phyloP scores from a whole-genome alignment of 2,329 filamentous ascomycete genomes.

The Colletotrichum sp. region DNA sequence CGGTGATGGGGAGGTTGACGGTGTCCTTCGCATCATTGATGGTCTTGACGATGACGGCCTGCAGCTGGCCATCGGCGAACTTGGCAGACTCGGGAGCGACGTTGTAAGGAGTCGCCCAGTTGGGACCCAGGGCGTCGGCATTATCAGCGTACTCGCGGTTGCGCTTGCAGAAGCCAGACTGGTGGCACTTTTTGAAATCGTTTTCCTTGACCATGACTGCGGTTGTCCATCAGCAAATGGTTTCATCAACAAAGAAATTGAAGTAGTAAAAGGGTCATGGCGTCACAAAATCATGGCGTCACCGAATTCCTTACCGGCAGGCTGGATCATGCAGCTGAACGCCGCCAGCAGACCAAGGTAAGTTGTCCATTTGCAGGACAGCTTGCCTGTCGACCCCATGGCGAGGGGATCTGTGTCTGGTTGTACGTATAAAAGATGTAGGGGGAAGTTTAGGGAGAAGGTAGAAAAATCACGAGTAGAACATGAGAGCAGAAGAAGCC shows the following conservation, averaged over 20 bases:
- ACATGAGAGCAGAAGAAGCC: constrained; percentile 1
- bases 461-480: background rate
- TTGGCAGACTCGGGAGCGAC: constrained; percentile 74
- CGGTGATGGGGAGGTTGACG: constrained; percentile 79
- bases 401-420: constrained; percentile 24
- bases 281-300: constrained; percentile 5
- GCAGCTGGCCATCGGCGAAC: constrained; percentile 81
- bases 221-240: background rate
- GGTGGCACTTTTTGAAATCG: constrained; percentile 95
- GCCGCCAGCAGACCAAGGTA: constrained; percentile 64
- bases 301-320: constrained; percentile 60
- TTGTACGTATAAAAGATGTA: background rate
- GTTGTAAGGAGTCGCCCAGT: constrained; percentile 82
- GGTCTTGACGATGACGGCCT: constrained; percentile 82
- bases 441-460: background rate
- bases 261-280: background rate
- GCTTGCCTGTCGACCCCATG: constrained; percentile 57
- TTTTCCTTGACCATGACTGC: constrained; percentile 89
- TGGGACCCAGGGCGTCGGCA: constrained; percentile 66
- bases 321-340: constrained; percentile 65
- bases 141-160: constrained; percentile 90
- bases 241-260: background rate
- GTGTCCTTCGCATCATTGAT: constrained; percentile 69
- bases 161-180: constrained; percentile 96
- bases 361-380: constrained; percentile 69